Percentiles rank a stretch among this genome's conserved stretches.
Conservation (phyloP, 805 yeast genomes). For the Saccharomyces jurei region DNA sequence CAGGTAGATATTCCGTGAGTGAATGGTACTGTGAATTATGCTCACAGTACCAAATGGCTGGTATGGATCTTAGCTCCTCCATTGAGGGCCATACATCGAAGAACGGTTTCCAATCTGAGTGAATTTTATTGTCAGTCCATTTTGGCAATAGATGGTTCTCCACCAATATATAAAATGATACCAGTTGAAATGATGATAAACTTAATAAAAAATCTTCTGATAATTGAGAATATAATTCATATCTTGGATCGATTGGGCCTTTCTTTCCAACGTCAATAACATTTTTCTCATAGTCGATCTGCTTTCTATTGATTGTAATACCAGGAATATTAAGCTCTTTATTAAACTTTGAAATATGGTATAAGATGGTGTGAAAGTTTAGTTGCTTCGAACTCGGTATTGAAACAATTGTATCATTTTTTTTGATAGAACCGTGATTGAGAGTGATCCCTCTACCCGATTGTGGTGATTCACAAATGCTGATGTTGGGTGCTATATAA, state of each 20-base stretch:
- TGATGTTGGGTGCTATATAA: slow-evolving; percentile 34
- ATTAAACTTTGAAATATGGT: slow-evolving; percentile 35
- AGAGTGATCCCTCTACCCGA: slow-evolving; percentile 59
- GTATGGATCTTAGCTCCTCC: slow-evolving; percentile 47
- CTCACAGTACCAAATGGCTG: slow-evolving; percentile 50
- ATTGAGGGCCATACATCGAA: slow-evolving; percentile 52
- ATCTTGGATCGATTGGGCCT: slow-evolving; percentile 17
- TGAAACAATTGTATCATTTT: slow-evolving; percentile 40
- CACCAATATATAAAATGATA: slow-evolving; percentile 37
- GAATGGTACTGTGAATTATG: slow-evolving; percentile 22
- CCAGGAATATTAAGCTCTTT: slow-evolving; percentile 12
- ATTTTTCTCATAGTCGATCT: neutral
- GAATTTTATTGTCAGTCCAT: slow-evolving; percentile 12
- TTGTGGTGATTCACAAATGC: slow-evolving; percentile 34
- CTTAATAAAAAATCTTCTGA: slow-evolving; percentile 30
- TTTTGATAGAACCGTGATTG: slow-evolving; percentile 32
- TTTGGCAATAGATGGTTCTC: slow-evolving; percentile 24
- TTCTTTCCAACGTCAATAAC: neutral
- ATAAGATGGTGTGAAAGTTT: slow-evolving; percentile 46
- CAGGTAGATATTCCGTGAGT: slow-evolving; percentile 38
- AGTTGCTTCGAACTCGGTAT: slow-evolving; percentile 53
- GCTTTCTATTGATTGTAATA: slow-evolving; percentile 4
- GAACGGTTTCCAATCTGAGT: slow-evolving; percentile 64
- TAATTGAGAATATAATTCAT: slow-evolving; percentile 28
- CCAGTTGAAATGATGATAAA: slow-evolving; percentile 53